Evolutionary conservation across 129 eudicot genomes (phyloP).

Genomic region (Helichrysum umbraculigerum): DNA sequence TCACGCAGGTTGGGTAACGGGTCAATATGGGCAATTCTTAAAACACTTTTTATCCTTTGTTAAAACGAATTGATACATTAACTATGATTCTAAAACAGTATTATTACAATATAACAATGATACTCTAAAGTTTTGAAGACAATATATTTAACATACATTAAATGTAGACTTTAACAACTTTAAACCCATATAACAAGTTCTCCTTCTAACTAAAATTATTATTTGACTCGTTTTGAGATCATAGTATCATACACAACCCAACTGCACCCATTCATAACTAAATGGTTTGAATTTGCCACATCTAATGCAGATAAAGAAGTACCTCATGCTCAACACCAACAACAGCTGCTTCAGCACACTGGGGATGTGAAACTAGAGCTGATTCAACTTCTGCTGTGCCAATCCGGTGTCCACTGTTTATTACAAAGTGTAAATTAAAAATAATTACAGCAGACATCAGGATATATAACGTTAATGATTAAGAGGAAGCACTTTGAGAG

Average conservation of each 20-base stretch:
- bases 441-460: neutral
- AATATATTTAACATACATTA: neutral
- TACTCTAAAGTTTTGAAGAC: neutral
- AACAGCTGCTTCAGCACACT: constrained; percentile 98
- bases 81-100: neutral
- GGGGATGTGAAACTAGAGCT: constrained; percentile 95
- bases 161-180: neutral
- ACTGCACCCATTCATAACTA: neutral
- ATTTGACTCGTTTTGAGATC: constrained; percentile 8
- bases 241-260: neutral
- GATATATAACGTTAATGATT: constrained; percentile 1
- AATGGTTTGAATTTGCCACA: constrained; percentile 8
- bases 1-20: neutral
- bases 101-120: neutral
- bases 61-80: neutral
- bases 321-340: constrained; percentile 99
- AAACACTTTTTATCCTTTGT: neutral
- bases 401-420: constrained; percentile 90
- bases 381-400: constrained; percentile 99
- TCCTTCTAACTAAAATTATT: neutral
- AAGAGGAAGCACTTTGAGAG: constrained; percentile 11
- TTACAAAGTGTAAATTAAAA: constrained; percentile 18
- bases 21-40: neutral
- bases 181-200: neutral
- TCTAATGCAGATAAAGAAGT: constrained; percentile 13